A percentile compares a stretch with the other conserved stretches of the same genome.
Conservation (phyloP, 2,329 filamentous ascomycete genomes). For the Thielaviopsis euricoi region DNA sequence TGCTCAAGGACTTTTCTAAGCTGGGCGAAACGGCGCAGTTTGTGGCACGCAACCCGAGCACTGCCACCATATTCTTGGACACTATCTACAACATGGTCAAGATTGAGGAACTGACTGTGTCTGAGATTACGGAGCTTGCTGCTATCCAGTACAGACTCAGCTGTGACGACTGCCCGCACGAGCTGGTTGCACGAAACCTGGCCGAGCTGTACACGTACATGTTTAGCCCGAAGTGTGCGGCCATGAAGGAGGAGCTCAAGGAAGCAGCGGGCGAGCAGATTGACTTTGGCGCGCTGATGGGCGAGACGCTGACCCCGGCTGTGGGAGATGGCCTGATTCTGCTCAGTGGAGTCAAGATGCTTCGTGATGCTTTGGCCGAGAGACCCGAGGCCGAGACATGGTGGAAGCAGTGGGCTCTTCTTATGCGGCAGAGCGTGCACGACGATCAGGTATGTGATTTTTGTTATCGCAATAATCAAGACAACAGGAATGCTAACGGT, state of each 20-base stretch:
- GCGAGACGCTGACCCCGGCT: constrained; percentile 4
- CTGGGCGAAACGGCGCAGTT: neutral
- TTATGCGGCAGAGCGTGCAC: constrained; percentile 31
- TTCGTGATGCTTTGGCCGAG: constrained; percentile 5
- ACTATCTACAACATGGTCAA: constrained; percentile 4
- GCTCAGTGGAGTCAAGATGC: constrained; percentile 10
- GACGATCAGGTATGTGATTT: constrained; percentile 28
- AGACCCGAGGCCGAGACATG: neutral
- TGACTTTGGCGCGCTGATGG: constrained; percentile 4
- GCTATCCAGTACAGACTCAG: neutral
- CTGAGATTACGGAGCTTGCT: constrained; percentile 3
- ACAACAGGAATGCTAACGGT: neutral
- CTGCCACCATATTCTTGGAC: constrained; percentile 4
- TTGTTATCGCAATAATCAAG: no score
- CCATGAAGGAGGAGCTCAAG: neutral
- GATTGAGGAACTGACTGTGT: constrained; percentile 1
- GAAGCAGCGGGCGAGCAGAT: neutral
- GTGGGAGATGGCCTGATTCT: constrained; percentile 6
- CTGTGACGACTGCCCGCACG: constrained; percentile 6
- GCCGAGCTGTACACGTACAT: constrained; percentile 7
- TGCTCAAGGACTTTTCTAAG: neutral
- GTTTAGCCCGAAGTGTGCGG: constrained; percentile 6
- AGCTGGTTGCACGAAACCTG: constrained; percentile 7
- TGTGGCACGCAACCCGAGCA: constrained; percentile 6
- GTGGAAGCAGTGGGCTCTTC: constrained; percentile 28